Evolutionary conservation across 2,329 filamentous ascomycete genomes (phyloP).

Genomic region (Pseudocercospora musae): DNA sequence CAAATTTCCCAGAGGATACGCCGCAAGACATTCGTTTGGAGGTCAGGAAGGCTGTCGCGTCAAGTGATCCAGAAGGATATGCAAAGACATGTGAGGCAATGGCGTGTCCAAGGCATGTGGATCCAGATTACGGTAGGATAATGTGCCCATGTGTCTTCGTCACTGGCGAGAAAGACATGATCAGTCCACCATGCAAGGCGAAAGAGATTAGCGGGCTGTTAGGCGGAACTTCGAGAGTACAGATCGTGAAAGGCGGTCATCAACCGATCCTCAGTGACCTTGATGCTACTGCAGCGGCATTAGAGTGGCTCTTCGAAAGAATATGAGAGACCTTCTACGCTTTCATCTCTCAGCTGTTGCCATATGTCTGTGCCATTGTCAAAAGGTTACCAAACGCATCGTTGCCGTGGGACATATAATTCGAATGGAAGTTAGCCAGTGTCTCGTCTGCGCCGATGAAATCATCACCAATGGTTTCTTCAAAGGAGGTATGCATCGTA

Average conservation of each 20-base stretch:
- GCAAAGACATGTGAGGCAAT: slow-evolving; percentile 13
- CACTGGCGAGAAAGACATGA: slow-evolving; percentile 5
- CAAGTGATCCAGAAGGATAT: slow-evolving; percentile 12
- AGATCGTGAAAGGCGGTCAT: slow-evolving; percentile 11
- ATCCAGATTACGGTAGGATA: slow-evolving; percentile 8
- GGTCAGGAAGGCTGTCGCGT: slow-evolving; percentile 1
- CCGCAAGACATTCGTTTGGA: not conserved
- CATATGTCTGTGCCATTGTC: slow-evolving; percentile 9
- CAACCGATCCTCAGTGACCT: slow-evolving; percentile 15
- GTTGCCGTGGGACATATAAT: not conserved
- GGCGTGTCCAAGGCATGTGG: slow-evolving; percentile 5
- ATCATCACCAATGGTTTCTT: not conserved
- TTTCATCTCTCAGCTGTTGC: not conserved
- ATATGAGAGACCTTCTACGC: not conserved
- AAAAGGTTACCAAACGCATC: slow-evolving; percentile 13
- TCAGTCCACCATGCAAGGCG: slow-evolving; percentile 8
- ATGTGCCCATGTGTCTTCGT: slow-evolving; percentile 10
- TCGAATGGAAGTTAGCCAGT: slow-evolving; percentile 5
- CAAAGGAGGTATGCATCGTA: not conserved
- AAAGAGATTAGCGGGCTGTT: slow-evolving; percentile 3
- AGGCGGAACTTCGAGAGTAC: slow-evolving; percentile 2
- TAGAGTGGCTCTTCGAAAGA: slow-evolving; percentile 5
- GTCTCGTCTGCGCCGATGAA: slow-evolving; percentile 5
- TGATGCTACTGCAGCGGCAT: not conserved
- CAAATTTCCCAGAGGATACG: slow-evolving; percentile 9